Conservation (phyloP, 768 basidiomycete species). For the Sistotremastrum niveocremeum region DNA sequence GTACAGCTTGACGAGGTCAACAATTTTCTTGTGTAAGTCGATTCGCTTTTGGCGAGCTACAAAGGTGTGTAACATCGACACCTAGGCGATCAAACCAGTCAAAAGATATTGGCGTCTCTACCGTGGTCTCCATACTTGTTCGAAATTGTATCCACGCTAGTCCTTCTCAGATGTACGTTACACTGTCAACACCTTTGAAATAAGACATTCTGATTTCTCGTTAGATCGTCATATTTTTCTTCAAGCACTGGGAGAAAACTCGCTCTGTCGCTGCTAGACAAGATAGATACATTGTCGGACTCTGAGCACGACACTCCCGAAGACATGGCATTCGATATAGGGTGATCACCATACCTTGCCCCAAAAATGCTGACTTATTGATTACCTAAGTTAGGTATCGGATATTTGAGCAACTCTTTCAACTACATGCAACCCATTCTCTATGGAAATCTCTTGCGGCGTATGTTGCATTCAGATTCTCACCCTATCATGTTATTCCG, state of each 20-base stretch:
- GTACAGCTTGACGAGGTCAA: constrained; percentile 59
- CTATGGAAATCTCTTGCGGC: constrained; percentile 33
- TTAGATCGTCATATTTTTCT: constrained; percentile 3
- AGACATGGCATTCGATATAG: constrained; percentile 62
- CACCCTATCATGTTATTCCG: constrained; percentile 2
- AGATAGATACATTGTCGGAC: constrained; percentile 58
- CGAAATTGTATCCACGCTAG: constrained; percentile 56
- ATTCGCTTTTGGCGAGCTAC: constrained; percentile 30
- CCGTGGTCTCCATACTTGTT: constrained; percentile 34
- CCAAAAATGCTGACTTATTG: constrained; percentile 3
- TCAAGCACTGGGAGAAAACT: constrained; percentile 43
- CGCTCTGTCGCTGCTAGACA: constrained; percentile 55
- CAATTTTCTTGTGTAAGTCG: constrained; percentile 56
- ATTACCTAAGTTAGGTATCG: constrained; percentile 34
- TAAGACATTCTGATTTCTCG: constrained; percentile 3
- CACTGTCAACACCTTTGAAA: constrained; percentile 3
- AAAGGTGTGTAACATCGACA: constrained; percentile 20
- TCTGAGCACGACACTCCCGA: constrained; percentile 49
- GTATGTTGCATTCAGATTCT: constrained; percentile 7
- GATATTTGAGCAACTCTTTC: constrained; percentile 50
- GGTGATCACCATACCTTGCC: constrained; percentile 26
- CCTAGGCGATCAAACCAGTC: constrained; percentile 50
- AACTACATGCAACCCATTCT: constrained; percentile 44
- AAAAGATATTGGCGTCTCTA: constrained; percentile 45
- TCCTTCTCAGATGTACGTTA: constrained; percentile 38